Conservation (phyloP, 2,329 filamentous ascomycete genomes). For the Leptodontidium sp. region DNA sequence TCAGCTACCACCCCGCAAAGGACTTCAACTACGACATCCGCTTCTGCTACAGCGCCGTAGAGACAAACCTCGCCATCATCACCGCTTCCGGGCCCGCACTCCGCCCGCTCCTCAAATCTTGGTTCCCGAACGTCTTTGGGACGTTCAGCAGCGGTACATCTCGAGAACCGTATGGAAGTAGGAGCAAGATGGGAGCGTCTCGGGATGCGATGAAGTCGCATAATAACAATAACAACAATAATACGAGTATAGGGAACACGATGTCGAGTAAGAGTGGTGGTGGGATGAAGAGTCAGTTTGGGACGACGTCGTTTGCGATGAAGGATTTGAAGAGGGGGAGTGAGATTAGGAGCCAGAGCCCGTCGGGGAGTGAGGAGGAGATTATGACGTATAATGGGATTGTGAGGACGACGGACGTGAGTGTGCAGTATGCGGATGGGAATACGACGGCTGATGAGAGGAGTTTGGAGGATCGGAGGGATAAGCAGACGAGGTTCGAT, state of each 20-base stretch:
- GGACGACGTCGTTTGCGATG: conserved; percentile 13
- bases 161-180: conserved; percentile 3
- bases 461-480: background rate
- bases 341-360: conserved; percentile 6
- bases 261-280: background rate
- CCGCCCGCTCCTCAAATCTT: conserved; percentile 59
- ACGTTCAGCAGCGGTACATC: background rate
- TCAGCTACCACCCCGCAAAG: conserved; percentile 20
- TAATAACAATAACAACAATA: background rate
- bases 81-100: conserved; percentile 68
- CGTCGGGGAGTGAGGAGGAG: conserved; percentile 16
- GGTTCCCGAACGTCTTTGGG: conserved; percentile 25
- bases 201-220: background rate
- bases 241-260: background rate
- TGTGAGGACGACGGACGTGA: conserved; percentile 16
- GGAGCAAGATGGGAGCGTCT: conserved; percentile 1
- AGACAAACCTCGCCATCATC: conserved; percentile 49
- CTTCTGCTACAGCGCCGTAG: conserved; percentile 44
- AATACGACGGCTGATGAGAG: background rate
- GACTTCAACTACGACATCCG: conserved; percentile 41
- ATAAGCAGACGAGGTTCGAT: background rate
- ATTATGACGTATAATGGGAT: conserved; percentile 22
- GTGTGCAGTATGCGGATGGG: conserved; percentile 8
- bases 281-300: background rate
- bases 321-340: conserved; percentile 14